These are phyloP conservation scores for Alternaria infectoria DNA, from an alignment of 2,329 filamentous ascomycete genomes.

Conservation along the genomic window DNA sequence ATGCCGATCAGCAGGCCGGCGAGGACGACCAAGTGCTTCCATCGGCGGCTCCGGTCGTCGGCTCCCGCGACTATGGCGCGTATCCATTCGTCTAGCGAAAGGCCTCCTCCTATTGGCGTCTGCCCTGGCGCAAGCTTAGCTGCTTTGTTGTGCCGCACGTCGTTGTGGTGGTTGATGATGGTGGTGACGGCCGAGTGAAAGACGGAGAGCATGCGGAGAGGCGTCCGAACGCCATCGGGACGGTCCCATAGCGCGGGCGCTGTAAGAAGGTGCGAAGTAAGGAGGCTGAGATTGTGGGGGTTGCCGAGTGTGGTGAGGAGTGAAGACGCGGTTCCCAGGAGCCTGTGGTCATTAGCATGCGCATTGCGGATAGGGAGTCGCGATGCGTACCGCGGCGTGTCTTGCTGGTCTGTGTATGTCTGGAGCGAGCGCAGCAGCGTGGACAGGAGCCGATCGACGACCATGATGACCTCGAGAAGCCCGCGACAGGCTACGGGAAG, in stretches of 20 bases:
- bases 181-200: conserved; percentile 72
- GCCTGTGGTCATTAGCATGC: conserved; percentile 37
- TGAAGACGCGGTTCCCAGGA: conserved; percentile 70
- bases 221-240: conserved; percentile 67
- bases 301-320: conserved; percentile 74
- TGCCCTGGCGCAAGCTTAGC: conserved; percentile 38
- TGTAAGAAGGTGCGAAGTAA: conserved; percentile 74
- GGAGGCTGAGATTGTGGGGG: conserved; percentile 74
- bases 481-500: conserved; percentile 3
- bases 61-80: conserved; percentile 65
- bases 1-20: conserved; percentile 80
- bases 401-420: conserved; percentile 63
- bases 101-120: conserved; percentile 50
- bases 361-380: conserved; percentile 17
- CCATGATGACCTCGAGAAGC: conserved; percentile 56
- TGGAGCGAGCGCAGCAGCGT: conserved; percentile 70
- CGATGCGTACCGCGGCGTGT: conserved; percentile 61
- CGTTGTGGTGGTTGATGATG: conserved; percentile 57
- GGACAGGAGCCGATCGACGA: conserved; percentile 70
- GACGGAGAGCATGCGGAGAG: conserved; percentile 71
- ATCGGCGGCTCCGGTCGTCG: conserved; percentile 69
- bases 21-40: conserved; percentile 84
- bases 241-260: conserved; percentile 73
- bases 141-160: conserved; percentile 39
- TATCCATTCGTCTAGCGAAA: conserved; percentile 63